Percentiles rank a stretch among this genome's conserved stretches.
phyloP scores from a whole-genome alignment of 495 filamentous ascomycete genomes.

The Xylaria telfairii region DNA sequence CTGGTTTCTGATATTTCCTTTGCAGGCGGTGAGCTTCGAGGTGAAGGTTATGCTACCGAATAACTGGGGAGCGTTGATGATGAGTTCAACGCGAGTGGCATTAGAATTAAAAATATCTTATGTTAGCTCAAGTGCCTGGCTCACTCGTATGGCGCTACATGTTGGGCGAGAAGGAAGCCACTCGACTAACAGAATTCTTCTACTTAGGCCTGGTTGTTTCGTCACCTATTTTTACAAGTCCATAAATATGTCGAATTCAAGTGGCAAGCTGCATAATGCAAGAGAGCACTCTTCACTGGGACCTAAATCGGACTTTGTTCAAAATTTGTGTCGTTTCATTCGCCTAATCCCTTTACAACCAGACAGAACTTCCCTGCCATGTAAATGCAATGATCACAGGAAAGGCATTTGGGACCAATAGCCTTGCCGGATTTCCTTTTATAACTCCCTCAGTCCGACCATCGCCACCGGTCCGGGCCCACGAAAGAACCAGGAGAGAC shows the following conservation, averaged over 20 bases:
- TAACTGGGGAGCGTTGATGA: not conserved
- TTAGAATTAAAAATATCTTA: not conserved
- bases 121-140: not conserved
- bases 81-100: not conserved
- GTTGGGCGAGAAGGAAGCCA: not conserved
- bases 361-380: conserved; percentile 36
- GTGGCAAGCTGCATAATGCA: not conserved
- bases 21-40: no score
- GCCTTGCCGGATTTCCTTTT: conserved; percentile 37
- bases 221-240: not conserved
- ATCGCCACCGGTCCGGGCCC: conserved; percentile 37
- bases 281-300: conserved; percentile 1
- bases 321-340: conserved; percentile 44
- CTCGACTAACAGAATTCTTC: not conserved
- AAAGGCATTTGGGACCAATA: conserved; percentile 33
- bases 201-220: not conserved
- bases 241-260: not conserved
- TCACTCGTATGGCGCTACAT: not conserved
- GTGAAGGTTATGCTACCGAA: not conserved
- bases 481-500: conserved; percentile 32
- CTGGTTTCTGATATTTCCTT: not conserved
- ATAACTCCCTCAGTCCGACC: conserved; percentile 41
- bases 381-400: conserved; percentile 44
- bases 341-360: conserved; percentile 46
- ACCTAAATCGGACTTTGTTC: conserved; percentile 19